These are phyloP conservation scores for Colletotrichum tropicale DNA, from an alignment of 2,329 filamentous ascomycete genomes.

Conservation along the genomic window DNA sequence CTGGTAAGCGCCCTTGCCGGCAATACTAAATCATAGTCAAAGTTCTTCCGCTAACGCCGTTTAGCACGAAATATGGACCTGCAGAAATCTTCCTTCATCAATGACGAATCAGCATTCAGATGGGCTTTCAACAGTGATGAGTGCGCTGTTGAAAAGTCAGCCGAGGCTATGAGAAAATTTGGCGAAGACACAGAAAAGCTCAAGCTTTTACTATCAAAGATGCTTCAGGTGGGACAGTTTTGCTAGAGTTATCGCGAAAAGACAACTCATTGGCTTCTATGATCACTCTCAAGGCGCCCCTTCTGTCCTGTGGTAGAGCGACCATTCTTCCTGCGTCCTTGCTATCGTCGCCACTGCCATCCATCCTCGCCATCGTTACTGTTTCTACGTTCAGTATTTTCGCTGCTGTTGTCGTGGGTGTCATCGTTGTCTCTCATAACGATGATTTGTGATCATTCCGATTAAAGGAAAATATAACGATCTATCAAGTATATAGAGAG, in stretches of 20 bases:
- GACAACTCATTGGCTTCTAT: neutral
- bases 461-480: neutral
- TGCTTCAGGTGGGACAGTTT: neutral
- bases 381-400: neutral
- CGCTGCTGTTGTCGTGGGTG: neutral
- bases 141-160: slow-evolving; percentile 81
- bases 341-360: neutral
- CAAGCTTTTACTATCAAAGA: slow-evolving; percentile 65
- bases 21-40: neutral
- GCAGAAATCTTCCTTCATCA: slow-evolving; percentile 72
- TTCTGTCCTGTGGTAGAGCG: neutral
- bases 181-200: slow-evolving; percentile 76
- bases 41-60: neutral
- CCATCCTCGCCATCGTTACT: rapidly evolving
- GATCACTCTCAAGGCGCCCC: rapidly evolving
- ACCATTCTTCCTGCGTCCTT: neutral
- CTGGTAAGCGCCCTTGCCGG: neutral
- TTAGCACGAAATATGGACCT: neutral
- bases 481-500: neutral
- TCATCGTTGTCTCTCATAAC: neutral
- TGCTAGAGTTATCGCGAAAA: neutral
- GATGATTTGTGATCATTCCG: neutral
- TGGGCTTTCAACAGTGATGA: slow-evolving; percentile 83
- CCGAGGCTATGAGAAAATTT: slow-evolving; percentile 81
- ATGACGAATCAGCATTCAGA: slow-evolving; percentile 73